phyloP scores from a whole-genome alignment of 75 land plant genomes.

The Pseudotsuga menziesii region DNA sequence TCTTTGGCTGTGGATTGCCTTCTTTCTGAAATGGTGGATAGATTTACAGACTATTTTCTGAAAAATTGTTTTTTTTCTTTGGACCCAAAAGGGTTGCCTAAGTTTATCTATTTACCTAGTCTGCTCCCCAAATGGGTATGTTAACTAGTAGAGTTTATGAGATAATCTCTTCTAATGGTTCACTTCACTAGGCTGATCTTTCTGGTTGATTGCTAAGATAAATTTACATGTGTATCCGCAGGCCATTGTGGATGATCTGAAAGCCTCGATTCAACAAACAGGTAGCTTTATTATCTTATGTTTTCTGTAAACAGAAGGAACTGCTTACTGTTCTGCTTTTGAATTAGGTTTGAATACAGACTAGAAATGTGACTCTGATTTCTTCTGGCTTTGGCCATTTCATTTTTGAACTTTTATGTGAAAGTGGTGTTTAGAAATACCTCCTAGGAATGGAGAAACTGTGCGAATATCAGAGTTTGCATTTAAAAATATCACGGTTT shows the following conservation, averaged over 20 bases:
- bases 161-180: background rate
- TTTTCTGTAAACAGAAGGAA: background rate
- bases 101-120: background rate
- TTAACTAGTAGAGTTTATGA: background rate
- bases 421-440: background rate
- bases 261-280: constrained; percentile 59
- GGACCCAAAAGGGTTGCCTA: background rate
- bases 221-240: constrained; percentile 23
- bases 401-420: background rate
- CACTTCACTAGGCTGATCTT: background rate
- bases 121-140: background rate
- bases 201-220: background rate
- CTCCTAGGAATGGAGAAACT: background rate
- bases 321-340: background rate
- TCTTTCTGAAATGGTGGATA: constrained; percentile 7
- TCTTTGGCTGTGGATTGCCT: background rate
- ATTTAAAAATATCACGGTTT: background rate
- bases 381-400: too few species aligned
- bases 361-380: too few species aligned
- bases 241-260: constrained; percentile 86
- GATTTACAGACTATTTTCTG: background rate
- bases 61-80: background rate
- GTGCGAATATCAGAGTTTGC: background rate
- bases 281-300: constrained; percentile 42
- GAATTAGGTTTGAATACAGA: background rate